Base-by-base conservation (phyloP, 768 basidiomycete species). In the Clavulina sp. region DNA sequence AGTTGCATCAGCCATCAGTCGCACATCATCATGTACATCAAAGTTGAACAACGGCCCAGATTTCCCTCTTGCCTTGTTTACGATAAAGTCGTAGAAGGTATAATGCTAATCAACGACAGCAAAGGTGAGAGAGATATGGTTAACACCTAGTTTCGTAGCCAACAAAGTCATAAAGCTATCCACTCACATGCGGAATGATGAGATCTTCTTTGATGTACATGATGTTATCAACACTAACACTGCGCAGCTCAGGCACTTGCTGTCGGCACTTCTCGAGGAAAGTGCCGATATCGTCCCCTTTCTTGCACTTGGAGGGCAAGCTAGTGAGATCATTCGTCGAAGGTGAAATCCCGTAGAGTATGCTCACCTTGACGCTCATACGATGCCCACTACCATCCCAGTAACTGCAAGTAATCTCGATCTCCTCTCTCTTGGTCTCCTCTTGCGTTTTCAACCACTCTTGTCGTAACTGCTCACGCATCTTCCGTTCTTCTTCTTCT, bases 201-300 rank as follows among this genome's bases (percentile, higher is more conserved):
- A 99, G 70, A 62, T 99, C 95, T 70, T 99, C 95, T 76, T 96
- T 96, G 66, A 99, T 77, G 67, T 97, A 99, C 92, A 97, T 97
- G 33, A 99, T 66, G 63, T 97, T 99, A 66, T 99, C 95, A 19
- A 85, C 89, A 51, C 79, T 84, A 46, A 91, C 78, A 5, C 82
- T 81, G 50, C 92, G 69, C 34, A 99, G 73, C 65, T 97, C 92
- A 2, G 92, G 84, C 61, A 95, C 87, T 59, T 97, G 92, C 49
- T 77, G 75, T 28, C 92, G 74, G 60, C 91, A 95, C 65, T 89
- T 97, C 60, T 92, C 87, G 57, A 99, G 69, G 66, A 99, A 96
- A 5, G 67, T 68, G 2, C 79, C 76, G 54, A 99, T 78, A 47
- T 81, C 77, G 61, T 99, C 91, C 28, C 93, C 92, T 64, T 99